Evolutionary conservation across 768 basidiomycete species (phyloP).

Genomic region (Pleurotus cornucopiae): DNA sequence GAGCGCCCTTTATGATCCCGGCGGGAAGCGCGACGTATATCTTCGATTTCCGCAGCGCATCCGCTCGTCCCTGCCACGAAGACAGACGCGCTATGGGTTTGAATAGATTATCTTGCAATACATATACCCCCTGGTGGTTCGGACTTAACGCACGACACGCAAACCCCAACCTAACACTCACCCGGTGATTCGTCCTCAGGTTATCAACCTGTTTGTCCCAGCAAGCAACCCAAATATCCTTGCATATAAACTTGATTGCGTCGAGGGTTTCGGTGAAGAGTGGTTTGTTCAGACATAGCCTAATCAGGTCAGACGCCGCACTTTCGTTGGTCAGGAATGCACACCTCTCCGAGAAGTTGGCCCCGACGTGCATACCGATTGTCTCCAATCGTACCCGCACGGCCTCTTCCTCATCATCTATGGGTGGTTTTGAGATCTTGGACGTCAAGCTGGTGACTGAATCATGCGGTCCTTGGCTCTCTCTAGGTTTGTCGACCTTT

Average conservation of each 20-base stretch:
- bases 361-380: conserved; percentile 84
- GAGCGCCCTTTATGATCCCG: conserved; percentile 81
- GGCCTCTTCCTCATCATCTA: conserved; percentile 70
- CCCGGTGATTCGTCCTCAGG: conserved; percentile 89
- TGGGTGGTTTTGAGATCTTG: conserved; percentile 20
- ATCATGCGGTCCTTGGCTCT: conserved; percentile 31
- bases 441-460: conserved; percentile 35
- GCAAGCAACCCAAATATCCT: conserved; percentile 88
- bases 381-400: conserved; percentile 67
- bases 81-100: conserved; percentile 81
- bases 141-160: neutral
- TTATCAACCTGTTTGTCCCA: conserved; percentile 98
- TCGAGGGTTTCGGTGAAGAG: conserved; percentile 84
- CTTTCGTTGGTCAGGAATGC: conserved; percentile 14
- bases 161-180: conserved; percentile 20
- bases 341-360: conserved; percentile 82
- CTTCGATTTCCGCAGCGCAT: conserved; percentile 67
- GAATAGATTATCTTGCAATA: conserved; percentile 88
- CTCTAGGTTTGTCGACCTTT: conserved; percentile 31
- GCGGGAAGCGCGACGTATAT: conserved; percentile 76
- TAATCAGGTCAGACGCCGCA: conserved; percentile 22
- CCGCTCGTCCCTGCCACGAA: conserved; percentile 72
- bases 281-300: conserved; percentile 70
- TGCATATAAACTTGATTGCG: conserved; percentile 92
- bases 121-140: conserved; percentile 74